Base-by-base conservation (phyloP, 192 early-diverging fungal genomes). In the Backusella mclennaniae region DNA sequence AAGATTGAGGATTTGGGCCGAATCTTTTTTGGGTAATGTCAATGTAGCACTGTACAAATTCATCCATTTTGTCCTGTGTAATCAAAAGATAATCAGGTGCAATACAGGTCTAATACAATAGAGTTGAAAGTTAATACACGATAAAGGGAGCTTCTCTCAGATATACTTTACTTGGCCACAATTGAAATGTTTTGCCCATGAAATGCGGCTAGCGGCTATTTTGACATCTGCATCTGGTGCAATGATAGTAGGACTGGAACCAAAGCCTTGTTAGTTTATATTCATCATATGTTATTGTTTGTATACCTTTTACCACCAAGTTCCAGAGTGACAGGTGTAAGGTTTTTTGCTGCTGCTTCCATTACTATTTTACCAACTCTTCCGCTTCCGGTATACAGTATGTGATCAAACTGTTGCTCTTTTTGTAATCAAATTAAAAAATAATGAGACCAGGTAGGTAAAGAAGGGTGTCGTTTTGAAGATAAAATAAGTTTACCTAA, bases 321-420 rank as follows among this genome's bases (percentile, higher is more conserved):
- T 83, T 97, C 97, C 36, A 99, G 87, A 46, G 94, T 91, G 7
- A 96, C 93, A 15, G 93, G 91, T 5, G 96, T 93, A 52, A 96
- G 86, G 56, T 95, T 86, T 79, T 96, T 92, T 21, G 93, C 91
- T 21, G 96, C 96, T n/a, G 96, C 96, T 19, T 66, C 42, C 86
- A 94, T 93, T 29, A 98, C 88, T 31, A 96, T 88, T 74, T 90
- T 92, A 41, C 93, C 97, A 35, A 99, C 92, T n/a, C 53, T 59
- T 6, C 89, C 89, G 77, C 87, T 92, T 67, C 97, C 97, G 0
- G 97, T 99, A 83, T 95, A 99, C 73, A 95, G 94, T 77, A 95
- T 96, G 80, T 95, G 92, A 84, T 99, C 94, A 68, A 95, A 97
- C 67, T 87, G 87, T 41, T 63, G 56, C 3, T 63, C 56, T 63